Evolutionary conservation across 345 rosid genomes (phyloP).

Genomic region (Corchorus olitorius): DNA sequence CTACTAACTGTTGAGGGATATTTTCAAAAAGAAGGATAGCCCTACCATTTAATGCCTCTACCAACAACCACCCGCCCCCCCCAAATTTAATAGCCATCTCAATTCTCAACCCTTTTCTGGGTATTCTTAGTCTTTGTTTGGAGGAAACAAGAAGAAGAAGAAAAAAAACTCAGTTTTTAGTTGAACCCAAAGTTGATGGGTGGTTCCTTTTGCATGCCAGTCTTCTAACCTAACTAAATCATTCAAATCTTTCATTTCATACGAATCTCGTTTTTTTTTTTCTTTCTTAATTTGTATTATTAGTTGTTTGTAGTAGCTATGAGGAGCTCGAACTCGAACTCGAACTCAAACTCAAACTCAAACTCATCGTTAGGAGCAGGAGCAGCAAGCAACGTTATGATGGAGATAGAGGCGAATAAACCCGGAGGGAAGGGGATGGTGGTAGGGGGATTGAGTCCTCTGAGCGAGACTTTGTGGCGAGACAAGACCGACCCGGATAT

Average conservation of each 20-base stretch:
- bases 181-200: neutral
- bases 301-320: too few relatives aligned
- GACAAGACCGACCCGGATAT: conserved; percentile 56
- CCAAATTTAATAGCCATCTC: conserved; percentile 6
- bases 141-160: neutral
- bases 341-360: conserved; percentile 19
- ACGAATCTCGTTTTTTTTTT: neutral
- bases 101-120: neutral
- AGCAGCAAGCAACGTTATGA: conserved; percentile 27
- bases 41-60: conserved; percentile 39
- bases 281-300: neutral
- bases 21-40: neutral
- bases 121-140: too few relatives aligned
- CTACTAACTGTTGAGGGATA: neutral
- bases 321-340: neutral
- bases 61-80: conserved; percentile 36
- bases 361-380: neutral
- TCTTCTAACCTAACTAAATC: neutral
- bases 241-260: conserved; percentile 4
- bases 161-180: neutral
- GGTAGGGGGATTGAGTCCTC: conserved; percentile 68
- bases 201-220: conserved; percentile 1
- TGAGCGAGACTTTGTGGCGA: conserved; percentile 79
- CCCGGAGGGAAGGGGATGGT: conserved; percentile 46
- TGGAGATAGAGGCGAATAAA: conserved; percentile 75